Evolutionary conservation across 371 early-diverging fungal species (phyloP), one percentile per base, ranked within the genome.

Genomic region (Haplosporangium sp.): DNA sequence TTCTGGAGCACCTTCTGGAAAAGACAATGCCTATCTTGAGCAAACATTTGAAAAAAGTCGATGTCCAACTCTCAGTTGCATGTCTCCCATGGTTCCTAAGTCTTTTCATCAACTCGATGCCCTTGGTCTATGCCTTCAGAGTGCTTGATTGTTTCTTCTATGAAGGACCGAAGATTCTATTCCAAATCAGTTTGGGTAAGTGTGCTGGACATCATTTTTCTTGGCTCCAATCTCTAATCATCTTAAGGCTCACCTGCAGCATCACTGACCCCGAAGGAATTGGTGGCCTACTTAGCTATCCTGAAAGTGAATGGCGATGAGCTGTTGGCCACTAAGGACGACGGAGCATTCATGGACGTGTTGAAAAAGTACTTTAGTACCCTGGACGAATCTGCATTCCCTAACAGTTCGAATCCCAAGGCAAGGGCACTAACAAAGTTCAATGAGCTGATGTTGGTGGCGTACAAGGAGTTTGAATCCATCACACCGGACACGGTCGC

Each of bases 51-150:
- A 92, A 92, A 55, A 87, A 89, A 67, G 85, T 90, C 36, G 97
- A 97, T 77, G 95, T 98, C 40, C 97, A 98, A 81, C 87, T 99
- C 8, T 96, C 97, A 0, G 95, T 97, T 3, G 96, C 95, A 5
- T 96, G 95, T 64, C 74, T 98, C 54, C 96, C 98, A 6, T 98
- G 98, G 99, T 97, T 99, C 82, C 85, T 99, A 58, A 95, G 95
- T 52, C 82, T 99, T 40, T 99, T 91, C 72, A 92, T 98, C 82
- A 97, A 96, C 82, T 92, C 96, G 1, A 91, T 98, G 90, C 97
- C 98, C 11, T 76, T 98, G 16, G 69, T 89, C 5, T 95, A 91
- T 74, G 94, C 97, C 2, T 86, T 96, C 65, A 85, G 98, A 20
- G 91, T 98, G 7, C 75, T 98, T 62, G 99, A 98, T 85, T 96